Conservation (phyloP, 257 asterid genomes). For the Fraxinus cuspidata region DNA sequence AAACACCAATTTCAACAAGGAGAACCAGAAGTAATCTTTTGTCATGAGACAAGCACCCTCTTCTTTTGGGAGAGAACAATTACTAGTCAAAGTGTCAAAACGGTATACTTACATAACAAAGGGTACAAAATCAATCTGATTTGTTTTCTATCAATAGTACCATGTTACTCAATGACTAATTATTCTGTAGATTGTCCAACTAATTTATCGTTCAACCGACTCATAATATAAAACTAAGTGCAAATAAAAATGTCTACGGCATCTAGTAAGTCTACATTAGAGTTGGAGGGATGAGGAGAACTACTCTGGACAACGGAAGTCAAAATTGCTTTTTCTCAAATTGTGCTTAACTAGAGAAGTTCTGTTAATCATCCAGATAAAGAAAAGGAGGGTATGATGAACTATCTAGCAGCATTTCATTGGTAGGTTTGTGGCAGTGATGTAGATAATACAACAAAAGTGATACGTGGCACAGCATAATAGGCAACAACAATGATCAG, state of each 20-base stretch:
- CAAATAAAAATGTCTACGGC: background rate
- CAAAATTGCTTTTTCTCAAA: background rate
- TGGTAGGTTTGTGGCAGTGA: background rate
- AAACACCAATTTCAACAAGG: background rate
- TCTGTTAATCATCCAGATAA: background rate
- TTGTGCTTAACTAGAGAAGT: background rate
- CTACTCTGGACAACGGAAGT: background rate
- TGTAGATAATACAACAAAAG: background rate
- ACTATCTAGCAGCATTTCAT: background rate
- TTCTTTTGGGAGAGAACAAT: background rate
- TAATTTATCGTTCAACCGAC: background rate
- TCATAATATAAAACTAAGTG: background rate
- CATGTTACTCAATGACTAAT: background rate
- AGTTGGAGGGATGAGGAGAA: background rate
- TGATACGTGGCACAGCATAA: background rate
- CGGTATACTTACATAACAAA: background rate
- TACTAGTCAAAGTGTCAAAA: background rate
- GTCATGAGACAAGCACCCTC: background rate
- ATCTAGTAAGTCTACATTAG: background rate
- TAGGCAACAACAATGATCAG: background rate
- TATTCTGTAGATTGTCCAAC: background rate
- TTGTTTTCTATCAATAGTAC: background rate
- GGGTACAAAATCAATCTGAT: background rate
- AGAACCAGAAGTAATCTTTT: background rate
- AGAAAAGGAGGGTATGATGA: background rate